phyloP scores from a whole-genome alignment of 1,284 basidiomycete genomes.

The Pseudozyma tsukubaensis region DNA sequence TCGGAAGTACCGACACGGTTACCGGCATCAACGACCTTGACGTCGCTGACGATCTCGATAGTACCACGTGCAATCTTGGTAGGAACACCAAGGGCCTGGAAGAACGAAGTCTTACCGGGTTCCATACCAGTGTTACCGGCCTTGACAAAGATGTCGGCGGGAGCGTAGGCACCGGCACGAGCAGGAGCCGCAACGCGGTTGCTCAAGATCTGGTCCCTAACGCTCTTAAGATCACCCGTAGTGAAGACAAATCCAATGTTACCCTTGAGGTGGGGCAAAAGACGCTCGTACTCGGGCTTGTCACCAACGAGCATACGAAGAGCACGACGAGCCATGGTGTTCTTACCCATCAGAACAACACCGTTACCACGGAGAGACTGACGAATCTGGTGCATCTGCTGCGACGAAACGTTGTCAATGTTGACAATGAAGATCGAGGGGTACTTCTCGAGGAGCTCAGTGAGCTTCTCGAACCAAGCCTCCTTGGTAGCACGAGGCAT shows the following conservation, averaged over 20 bases:
- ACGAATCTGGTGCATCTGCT: conserved; percentile 99
- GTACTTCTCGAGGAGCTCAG: conserved; percentile 90
- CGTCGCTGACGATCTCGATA: conserved; percentile 98
- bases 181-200: conserved; percentile 99
- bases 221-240: conserved; percentile 87
- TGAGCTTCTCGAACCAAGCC: conserved; percentile 92
- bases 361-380: conserved; percentile 93
- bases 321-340: conserved; percentile 99
- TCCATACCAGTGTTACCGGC: conserved; percentile 99
- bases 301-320: conserved; percentile 90
- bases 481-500: conserved; percentile 87
- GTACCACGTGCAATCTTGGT: conserved; percentile 99
- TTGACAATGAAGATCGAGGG: conserved; percentile 98
- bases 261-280: conserved; percentile 93
- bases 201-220: conserved; percentile 88
- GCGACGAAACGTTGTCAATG: conserved; percentile 99
- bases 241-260: conserved; percentile 99
- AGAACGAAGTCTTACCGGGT: conserved; percentile 81
- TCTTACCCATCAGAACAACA: conserved; percentile 99
- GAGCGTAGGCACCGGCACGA: conserved; percentile 95
- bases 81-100: conserved; percentile 99
- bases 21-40: conserved; percentile 92
- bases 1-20: conserved; percentile 96
- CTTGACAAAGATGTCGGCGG: conserved; percentile 89
- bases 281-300: conserved; percentile 92